Evolutionary conservation across 768 basidiomycete species (phyloP).

Genomic region (Trametes maxima): DNA sequence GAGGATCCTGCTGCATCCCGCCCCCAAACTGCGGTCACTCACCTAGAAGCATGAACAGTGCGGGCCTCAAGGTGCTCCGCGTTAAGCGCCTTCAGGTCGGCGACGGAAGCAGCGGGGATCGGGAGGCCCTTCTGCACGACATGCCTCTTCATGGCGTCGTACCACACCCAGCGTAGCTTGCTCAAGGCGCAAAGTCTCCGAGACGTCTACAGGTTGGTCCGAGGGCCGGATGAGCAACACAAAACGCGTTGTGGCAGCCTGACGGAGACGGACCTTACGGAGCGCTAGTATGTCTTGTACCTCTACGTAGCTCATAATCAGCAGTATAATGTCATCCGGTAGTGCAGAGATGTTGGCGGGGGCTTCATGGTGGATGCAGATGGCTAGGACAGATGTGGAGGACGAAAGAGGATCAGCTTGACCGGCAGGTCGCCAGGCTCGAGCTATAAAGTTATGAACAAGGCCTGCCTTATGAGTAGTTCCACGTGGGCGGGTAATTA

Average conservation of each 20-base stretch:
- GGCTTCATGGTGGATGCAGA: not conserved
- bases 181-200: constrained; percentile 34
- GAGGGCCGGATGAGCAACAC: not conserved
- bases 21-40: too few relatives aligned
- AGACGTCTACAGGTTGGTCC: constrained; percentile 30
- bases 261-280: constrained; percentile 32
- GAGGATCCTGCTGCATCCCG: too few relatives aligned
- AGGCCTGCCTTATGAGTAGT: constrained; percentile 5
- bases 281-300: constrained; percentile 37
- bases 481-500: constrained; percentile 15
- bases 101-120: constrained; percentile 32
- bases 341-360: constrained; percentile 27
- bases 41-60: constrained; percentile 35
- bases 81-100: constrained; percentile 33
- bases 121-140: constrained; percentile 37
- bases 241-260: not conserved
- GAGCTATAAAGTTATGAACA: constrained; percentile 5
- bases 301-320: constrained; percentile 35
- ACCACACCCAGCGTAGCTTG: constrained; percentile 42
- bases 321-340: constrained; percentile 38
- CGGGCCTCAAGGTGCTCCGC: constrained; percentile 38
- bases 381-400: not conserved
- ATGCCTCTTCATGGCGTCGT: constrained; percentile 37
- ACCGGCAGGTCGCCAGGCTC: constrained; percentile 6
- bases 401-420: constrained; percentile 1